Evolutionary conservation across 2,329 filamentous ascomycete species (phyloP).

Genomic region (Gaeumannomyces sp.): DNA sequence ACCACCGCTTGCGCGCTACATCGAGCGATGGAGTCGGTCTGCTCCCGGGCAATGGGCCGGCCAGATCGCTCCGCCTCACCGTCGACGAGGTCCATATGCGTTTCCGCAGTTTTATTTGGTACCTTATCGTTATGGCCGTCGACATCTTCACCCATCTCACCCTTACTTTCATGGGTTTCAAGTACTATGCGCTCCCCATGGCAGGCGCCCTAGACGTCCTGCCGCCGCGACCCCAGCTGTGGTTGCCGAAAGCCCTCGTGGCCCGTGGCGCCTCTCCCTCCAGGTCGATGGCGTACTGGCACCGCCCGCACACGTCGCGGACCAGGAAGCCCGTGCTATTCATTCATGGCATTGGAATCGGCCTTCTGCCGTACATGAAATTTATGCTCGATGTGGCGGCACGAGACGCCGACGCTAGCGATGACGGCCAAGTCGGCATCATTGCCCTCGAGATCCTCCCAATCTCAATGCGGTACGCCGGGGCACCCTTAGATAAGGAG

Average conservation of each 20-base stretch:
- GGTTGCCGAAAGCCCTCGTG: slow-evolving; percentile 14
- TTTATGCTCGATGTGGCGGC: slow-evolving; percentile 46
- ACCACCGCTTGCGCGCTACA: background rate
- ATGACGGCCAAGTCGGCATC: slow-evolving; percentile 49
- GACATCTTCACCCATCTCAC: slow-evolving; percentile 43
- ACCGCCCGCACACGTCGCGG: slow-evolving; percentile 54
- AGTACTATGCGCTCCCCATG: slow-evolving; percentile 40
- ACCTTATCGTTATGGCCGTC: slow-evolving; percentile 47
- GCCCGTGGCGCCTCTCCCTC: slow-evolving; percentile 35
- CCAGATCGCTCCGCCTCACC: slow-evolving; percentile 55
- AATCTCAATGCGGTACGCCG: slow-evolving; percentile 56
- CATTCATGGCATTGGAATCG: slow-evolving; percentile 65
- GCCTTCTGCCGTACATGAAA: slow-evolving; percentile 54
- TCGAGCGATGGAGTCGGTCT: slow-evolving; percentile 26
- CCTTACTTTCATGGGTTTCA: slow-evolving; percentile 44
- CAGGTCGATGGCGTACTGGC: slow-evolving; percentile 55
- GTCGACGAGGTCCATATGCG: slow-evolving; percentile 56
- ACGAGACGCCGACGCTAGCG: slow-evolving; percentile 10
- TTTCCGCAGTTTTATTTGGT: slow-evolving; percentile 61
- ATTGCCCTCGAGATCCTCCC: slow-evolving; percentile 61
- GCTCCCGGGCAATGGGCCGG: slow-evolving; percentile 47
- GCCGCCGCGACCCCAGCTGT: slow-evolving; percentile 48
- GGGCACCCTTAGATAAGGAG: slow-evolving; percentile 40
- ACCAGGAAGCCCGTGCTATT: slow-evolving; percentile 52
- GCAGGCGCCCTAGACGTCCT: slow-evolving; percentile 40